A percentile compares a stretch with the other conserved stretches of the same genome.
These are phyloP conservation scores for Apiospora pterosperma DNA, from an alignment of 2,329 filamentous ascomycete species.

Conservation along the genomic window DNA sequence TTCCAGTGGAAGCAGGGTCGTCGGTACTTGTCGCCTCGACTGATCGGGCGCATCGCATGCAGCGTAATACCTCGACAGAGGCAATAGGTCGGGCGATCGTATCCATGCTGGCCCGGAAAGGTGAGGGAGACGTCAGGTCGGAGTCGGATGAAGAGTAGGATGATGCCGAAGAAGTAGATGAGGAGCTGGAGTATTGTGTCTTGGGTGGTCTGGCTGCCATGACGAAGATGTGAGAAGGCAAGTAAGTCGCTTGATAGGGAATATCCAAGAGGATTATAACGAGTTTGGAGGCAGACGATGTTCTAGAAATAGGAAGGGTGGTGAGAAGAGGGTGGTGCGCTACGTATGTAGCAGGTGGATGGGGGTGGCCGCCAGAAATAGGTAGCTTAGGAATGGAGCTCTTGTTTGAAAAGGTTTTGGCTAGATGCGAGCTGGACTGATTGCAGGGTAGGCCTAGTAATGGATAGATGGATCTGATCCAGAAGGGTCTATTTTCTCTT, in stretches of 20 bases:
- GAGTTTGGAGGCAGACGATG: neutral
- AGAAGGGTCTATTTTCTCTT: neutral
- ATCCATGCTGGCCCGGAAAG: conserved; percentile 46
- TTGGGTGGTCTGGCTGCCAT: conserved; percentile 27
- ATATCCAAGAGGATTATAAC: neutral
- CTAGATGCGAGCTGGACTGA: conserved; percentile 1
- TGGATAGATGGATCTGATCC: neutral
- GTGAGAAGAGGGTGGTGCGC: neutral
- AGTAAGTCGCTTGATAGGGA: neutral
- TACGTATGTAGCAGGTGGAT: neutral
- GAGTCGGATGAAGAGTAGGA: conserved; percentile 38
- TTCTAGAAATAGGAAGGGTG: neutral
- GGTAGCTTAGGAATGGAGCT: neutral
- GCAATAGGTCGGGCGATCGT: conserved; percentile 38
- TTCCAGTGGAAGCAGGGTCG: conserved; percentile 54
- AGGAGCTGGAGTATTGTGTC: conserved; percentile 35
- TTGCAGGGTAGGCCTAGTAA: neutral
- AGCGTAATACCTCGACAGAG: conserved; percentile 58
- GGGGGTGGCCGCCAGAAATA: conserved; percentile 1
- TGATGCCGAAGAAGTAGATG: conserved; percentile 20
- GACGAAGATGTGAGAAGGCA: neutral
- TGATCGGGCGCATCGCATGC: conserved; percentile 57
- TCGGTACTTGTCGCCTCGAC: conserved; percentile 61
- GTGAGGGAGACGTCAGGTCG: conserved; percentile 35
- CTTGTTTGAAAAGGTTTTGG: neutral